These are phyloP conservation scores for Primulina huaijiensis DNA, from an alignment of 257 asterid species.

Conservation along the genomic window DNA sequence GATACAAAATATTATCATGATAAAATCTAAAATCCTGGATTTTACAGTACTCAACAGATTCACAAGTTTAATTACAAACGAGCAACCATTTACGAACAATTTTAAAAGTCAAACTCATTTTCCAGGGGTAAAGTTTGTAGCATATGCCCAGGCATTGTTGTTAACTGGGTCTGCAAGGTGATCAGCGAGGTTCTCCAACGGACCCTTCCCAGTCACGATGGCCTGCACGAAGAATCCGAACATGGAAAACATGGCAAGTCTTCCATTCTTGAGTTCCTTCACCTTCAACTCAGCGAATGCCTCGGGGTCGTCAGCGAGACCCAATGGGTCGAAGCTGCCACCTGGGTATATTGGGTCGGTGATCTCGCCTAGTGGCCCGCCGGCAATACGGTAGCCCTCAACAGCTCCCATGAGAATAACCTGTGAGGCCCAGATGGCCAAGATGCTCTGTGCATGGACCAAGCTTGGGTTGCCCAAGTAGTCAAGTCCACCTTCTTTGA, in stretches of 20 bases:
- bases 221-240: conserved; percentile 53
- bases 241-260: conserved; percentile 53
- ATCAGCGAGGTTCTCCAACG: conserved; percentile 64
- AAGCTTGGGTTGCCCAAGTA: conserved; percentile 45
- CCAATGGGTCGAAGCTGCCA: conserved; percentile 56
- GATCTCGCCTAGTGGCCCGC: conserved; percentile 48
- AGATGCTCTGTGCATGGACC: conserved; percentile 41
- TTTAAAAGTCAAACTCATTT: conserved; percentile 27
- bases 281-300: conserved; percentile 57
- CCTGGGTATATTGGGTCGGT: conserved; percentile 49
- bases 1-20: too few species aligned
- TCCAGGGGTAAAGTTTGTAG: conserved; percentile 56
- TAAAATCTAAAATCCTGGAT: too few species aligned
- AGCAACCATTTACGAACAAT: too few species aligned
- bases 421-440: conserved; percentile 43
- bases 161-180: conserved; percentile 60
- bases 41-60: too few species aligned
- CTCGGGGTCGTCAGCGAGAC: conserved; percentile 58
- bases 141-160: conserved; percentile 64
- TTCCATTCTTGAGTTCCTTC: conserved; percentile 50
- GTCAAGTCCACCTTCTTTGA: conserved; percentile 42
- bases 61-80: not conserved
- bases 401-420: conserved; percentile 46
- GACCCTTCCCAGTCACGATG: conserved; percentile 53
- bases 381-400: conserved; percentile 44